Evolutionary conservation across 2,329 filamentous ascomycete genomes (phyloP).

Genomic region (Colletotrichum aenigma): DNA sequence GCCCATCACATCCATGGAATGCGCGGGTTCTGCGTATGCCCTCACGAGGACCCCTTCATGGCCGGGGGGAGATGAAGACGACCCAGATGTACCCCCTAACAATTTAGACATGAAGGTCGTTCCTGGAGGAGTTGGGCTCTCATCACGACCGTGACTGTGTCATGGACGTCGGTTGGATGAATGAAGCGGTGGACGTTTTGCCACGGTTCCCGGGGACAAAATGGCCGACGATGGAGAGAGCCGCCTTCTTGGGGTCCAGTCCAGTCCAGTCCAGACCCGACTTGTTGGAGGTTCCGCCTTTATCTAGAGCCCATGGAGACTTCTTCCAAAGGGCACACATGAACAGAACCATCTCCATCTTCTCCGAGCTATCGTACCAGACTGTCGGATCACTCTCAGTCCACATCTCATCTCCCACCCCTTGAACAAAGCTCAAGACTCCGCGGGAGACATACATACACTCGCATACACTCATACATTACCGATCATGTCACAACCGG

Average conservation of each 20-base stretch:
- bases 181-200: not conserved
- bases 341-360: not conserved
- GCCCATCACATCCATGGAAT: not conserved
- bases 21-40: not conserved
- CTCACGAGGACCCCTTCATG: not conserved
- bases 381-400: not conserved
- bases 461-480: not conserved
- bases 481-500: not conserved
- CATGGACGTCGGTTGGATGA: not conserved
- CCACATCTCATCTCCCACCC: not conserved
- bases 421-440: not conserved
- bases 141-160: not conserved
- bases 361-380: not conserved
- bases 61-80: not conserved
- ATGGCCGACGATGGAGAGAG: not conserved
- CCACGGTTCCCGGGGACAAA: not conserved
- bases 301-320: not conserved
- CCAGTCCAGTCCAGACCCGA: not conserved
- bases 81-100: slow-evolving; percentile 7
- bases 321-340: not conserved
- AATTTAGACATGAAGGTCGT: slow-evolving; percentile 1
- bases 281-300: not conserved
- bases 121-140: not conserved
- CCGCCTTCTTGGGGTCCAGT: not conserved
- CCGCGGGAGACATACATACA: not conserved